Evolutionary conservation across 495 filamentous ascomycete genomes (phyloP), one percentile per base, ranked within the genome.

Genomic region (Stereocaulon alpinum): DNA sequence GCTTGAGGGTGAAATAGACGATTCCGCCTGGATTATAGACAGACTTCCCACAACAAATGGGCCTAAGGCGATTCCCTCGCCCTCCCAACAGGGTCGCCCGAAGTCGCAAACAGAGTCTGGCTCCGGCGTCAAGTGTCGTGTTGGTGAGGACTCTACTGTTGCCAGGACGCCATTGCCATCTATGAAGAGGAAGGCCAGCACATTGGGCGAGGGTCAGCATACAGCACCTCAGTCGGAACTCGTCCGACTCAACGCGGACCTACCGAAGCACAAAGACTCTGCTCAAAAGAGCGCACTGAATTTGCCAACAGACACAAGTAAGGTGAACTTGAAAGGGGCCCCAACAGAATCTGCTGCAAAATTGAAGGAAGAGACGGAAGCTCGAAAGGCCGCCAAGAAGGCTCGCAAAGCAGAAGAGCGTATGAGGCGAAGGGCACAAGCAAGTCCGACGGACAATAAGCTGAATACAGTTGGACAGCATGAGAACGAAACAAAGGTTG

Each of bases 1-100:
- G 5, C 27, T 50, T 44, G 52, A 32, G 10, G 53, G 45, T 4
- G 57, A 61, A 37, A 53, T 44, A 17, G 58, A 60, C 44, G 58
- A 64, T 34, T 53, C 58, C 11, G 22, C 42, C 1, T 20, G 0
- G 2, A 41, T 48, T 34, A 29, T 55, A 27, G 30, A 37, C 1
- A 7, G 14, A 18, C 30, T 55, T 2, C 24, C 30, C n/a, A n/a
- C 0, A 56, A 18, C 15, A 29, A 58, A 4, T 10, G 17, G 2
- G 9, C 15, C 10, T 2, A 3, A 20, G 15, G 5, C 24, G 7
- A 10, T 32, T 17, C 9, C n/a, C n/a, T 10, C 12, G 29, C 5
- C 6, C 34, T 6, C 7, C 6, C 1, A 2, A 2, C n/a, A 12
- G 0, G 12, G 49, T 37, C 18, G 30, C 27, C 14, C n/a, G 3